These are phyloP conservation scores for Sarocladium strictum DNA, from an alignment of 2,329 filamentous ascomycete genomes.

Conservation along the genomic window DNA sequence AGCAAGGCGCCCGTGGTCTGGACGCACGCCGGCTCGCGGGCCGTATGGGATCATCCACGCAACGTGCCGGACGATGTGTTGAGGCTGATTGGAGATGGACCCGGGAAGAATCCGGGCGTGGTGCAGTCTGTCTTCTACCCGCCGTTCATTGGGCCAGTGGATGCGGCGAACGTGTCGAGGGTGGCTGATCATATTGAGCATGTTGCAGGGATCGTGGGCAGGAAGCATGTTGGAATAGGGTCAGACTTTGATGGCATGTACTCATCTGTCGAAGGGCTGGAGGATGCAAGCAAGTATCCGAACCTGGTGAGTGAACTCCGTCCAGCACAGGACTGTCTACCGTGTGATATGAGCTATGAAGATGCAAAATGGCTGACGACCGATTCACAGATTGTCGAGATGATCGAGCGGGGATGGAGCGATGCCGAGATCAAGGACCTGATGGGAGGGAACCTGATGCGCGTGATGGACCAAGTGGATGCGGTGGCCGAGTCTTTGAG, in stretches of 20 bases:
- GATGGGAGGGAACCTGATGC: conserved; percentile 9
- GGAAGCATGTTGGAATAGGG: conserved; percentile 74
- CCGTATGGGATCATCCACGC: conserved; percentile 58
- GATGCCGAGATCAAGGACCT: conserved; percentile 2
- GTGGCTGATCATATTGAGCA: conserved; percentile 73
- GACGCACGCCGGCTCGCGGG: conserved; percentile 66
- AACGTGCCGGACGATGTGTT: conserved; percentile 81
- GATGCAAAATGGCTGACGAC: not conserved
- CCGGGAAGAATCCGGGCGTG: conserved; percentile 45
- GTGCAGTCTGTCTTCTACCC: conserved; percentile 66
- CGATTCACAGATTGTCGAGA: conserved; percentile 2
- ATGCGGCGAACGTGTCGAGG: conserved; percentile 7
- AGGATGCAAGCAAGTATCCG: conserved; percentile 76
- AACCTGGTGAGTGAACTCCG: conserved; percentile 16
- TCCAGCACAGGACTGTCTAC: too few species aligned
- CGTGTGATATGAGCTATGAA: conserved; percentile 10
- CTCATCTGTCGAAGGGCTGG: conserved; percentile 60
- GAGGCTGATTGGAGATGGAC: conserved; percentile 54
- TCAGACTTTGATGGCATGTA: conserved; percentile 77
- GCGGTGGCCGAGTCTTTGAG: not conserved
- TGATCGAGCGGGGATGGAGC: conserved; percentile 6
- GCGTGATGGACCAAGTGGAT: conserved; percentile 10
- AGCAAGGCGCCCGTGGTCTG: conserved; percentile 70
- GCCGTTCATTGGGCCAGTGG: conserved; percentile 67
- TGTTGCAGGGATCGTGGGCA: conserved; percentile 72